Evolutionary conservation across 208 protist genomes (phyloP), one percentile per base, ranked within the genome.

Genomic region (Naegleria fowleri): DNA sequence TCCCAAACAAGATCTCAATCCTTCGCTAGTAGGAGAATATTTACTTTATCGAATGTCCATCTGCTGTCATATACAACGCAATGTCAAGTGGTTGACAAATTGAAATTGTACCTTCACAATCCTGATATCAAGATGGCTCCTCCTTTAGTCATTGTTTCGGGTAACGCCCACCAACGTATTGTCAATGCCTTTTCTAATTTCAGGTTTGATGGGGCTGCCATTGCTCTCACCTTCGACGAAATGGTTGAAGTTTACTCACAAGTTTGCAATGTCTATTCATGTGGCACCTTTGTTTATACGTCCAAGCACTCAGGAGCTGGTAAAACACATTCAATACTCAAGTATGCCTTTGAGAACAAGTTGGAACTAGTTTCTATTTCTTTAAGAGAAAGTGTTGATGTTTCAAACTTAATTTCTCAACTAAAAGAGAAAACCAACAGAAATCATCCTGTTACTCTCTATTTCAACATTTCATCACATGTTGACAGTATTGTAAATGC

Each of bases 381-480:
- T 39, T 29, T 88, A 11, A 55, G 85, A 55, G 85, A 88, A 38
- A 38, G 29, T 59, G n/a, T 88, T 58, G 11, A 88, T 0, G 38
- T 58, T 5, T 22, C 22, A 1, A 16, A n/a, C n/a, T 58, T 88
- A 36, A 88, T 88, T 38, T 6, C 51, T 29, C 36, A 48, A 19
- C 36, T 58, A 0, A 58, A 58, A 38, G 85, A 91, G 16, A 79
- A 79, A 83, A 51, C 43, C 19, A 40, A 7, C 0, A 52, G 55
- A 11, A 67, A 2, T 16, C 19, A 39, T 19, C 29, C 22, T 36
- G 85, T 79, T 48, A 9, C 29, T 29, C n/a, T 92, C 22, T 91
- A 92, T 39, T 41, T 92, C 5, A 91, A 92, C 83, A 48, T 92
- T 83, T 7, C 91, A 13, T n/a, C 91, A 39, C 6, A 43, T 38